Conservation (phyloP, 2,329 filamentous ascomycete genomes). For the Colletotrichum limetticola region DNA sequence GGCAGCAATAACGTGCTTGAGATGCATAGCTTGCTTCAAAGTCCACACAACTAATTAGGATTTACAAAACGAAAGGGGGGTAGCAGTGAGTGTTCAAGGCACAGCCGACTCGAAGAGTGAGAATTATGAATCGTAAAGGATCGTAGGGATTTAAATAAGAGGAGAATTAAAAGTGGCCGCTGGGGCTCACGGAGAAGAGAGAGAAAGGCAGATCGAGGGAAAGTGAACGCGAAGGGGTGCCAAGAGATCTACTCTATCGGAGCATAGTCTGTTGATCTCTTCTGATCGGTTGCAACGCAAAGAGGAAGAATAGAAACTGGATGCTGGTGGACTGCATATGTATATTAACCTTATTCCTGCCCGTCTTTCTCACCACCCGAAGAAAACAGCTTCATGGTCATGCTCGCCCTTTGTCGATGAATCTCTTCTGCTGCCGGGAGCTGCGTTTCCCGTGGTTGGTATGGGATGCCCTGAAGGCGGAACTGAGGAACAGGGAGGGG, state of each 20-base stretch:
- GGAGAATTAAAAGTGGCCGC: not conserved
- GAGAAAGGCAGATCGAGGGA: not conserved
- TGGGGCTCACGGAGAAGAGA: slow-evolving; percentile 3
- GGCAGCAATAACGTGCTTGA: slow-evolving; percentile 40
- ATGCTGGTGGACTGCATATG: not conserved
- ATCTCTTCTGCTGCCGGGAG: slow-evolving; percentile 31
- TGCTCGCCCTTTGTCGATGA: slow-evolving; percentile 21
- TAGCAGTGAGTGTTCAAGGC: slow-evolving; percentile 8
- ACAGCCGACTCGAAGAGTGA: slow-evolving; percentile 13
- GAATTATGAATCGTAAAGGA: slow-evolving; percentile 1
- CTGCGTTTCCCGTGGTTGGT: not conserved
- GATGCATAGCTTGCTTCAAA: slow-evolving; percentile 39
- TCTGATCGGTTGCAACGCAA: not conserved
- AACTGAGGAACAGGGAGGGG: not conserved
- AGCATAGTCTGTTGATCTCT: slow-evolving; percentile 11
- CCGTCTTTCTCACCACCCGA: not conserved
- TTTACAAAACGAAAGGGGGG: not conserved
- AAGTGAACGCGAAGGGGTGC: not conserved
- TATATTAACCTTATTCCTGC: not conserved
- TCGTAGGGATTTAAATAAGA: not conserved
- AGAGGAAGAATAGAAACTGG: no score
- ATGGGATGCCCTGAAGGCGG: not conserved
- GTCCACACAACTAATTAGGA: not conserved
- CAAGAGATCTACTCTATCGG: slow-evolving; percentile 17
- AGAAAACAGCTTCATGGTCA: not conserved